Percentiles rank a stretch among this genome's conserved stretches.
Evolutionary conservation across 805 yeast genomes (phyloP).

Genomic region (Wickerhamiella azymoides): DNA sequence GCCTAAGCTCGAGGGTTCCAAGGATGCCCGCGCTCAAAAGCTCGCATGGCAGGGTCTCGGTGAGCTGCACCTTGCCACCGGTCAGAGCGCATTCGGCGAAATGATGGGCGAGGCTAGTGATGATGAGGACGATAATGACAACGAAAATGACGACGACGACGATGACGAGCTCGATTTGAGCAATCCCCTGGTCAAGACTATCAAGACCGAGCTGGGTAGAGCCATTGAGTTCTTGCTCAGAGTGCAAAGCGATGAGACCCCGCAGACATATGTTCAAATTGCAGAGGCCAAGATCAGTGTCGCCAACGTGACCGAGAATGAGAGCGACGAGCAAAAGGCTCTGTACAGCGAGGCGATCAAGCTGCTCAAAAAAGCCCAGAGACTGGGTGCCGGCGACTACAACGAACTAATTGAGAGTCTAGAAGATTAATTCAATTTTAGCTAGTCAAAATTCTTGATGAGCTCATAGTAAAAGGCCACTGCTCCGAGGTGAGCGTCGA

Average conservation of each 20-base stretch:
- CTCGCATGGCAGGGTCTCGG: slow-evolving; percentile 25
- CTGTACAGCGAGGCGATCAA: slow-evolving; percentile 57
- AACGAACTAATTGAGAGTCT: slow-evolving; percentile 27
- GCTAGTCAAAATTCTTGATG: background rate
- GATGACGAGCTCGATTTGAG: slow-evolving; percentile 14
- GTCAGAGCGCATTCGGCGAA: slow-evolving; percentile 14
- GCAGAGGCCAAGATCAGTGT: slow-evolving; percentile 77
- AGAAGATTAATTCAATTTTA: slow-evolving; percentile 16
- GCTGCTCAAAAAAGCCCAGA: slow-evolving; percentile 45
- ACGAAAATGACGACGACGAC: slow-evolving; percentile 9
- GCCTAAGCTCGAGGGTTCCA: background rate
- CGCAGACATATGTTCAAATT: slow-evolving; percentile 65
- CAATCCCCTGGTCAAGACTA: slow-evolving; percentile 20
- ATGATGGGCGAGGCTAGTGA: slow-evolving; percentile 16
- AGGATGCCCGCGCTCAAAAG: background rate
- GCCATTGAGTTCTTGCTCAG: slow-evolving; percentile 46
- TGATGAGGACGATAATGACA: slow-evolving; percentile 13
- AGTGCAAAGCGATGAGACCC: slow-evolving; percentile 59
- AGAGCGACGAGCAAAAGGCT: slow-evolving; percentile 51
- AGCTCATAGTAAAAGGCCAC: slow-evolving; percentile 9
- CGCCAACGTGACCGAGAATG: slow-evolving; percentile 59
- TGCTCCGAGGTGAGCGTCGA: slow-evolving; percentile 1
- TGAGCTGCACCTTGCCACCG: slow-evolving; percentile 20
- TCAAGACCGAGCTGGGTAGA: slow-evolving; percentile 26
- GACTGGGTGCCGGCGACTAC: slow-evolving; percentile 26